These are phyloP conservation scores for Mycosphaerella sp. DNA, from an alignment of 2,329 filamentous ascomycete species.

Conservation along the genomic window DNA sequence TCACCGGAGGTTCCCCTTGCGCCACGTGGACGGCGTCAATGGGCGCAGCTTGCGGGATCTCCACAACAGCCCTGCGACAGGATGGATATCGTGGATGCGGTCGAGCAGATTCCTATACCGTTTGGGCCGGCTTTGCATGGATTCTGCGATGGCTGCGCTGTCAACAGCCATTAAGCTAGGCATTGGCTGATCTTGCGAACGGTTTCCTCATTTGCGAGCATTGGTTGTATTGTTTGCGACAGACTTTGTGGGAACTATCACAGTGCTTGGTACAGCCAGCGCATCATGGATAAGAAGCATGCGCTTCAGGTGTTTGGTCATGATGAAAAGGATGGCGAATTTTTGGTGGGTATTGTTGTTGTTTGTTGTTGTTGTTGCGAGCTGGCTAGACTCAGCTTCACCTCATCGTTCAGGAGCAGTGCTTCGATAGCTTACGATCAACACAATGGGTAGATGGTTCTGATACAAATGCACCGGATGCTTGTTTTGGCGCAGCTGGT, in stretches of 20 bases:
- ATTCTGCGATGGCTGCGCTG: slow-evolving; percentile 7
- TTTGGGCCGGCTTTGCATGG: slow-evolving; percentile 1
- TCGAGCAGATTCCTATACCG: slow-evolving; percentile 19
- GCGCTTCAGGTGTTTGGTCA: background rate
- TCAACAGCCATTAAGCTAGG: background rate
- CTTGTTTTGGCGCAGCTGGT: background rate
- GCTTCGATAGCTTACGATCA: slow-evolving; percentile 6
- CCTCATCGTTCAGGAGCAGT: slow-evolving; percentile 8
- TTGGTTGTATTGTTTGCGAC: background rate
- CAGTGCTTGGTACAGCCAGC: background rate
- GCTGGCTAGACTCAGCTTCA: background rate
- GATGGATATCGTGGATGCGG: slow-evolving; percentile 19
- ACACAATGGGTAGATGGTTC: background rate
- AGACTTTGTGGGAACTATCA: background rate
- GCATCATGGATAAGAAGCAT: background rate
- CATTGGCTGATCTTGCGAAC: background rate
- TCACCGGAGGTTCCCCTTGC: slow-evolving; percentile 19
- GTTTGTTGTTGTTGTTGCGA: slow-evolving; percentile 4
- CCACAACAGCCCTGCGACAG: slow-evolving; percentile 20
- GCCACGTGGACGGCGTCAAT: slow-evolving; percentile 25
- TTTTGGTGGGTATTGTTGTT: background rate
- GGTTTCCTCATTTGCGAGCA: background rate
- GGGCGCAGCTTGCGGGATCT: slow-evolving; percentile 21
- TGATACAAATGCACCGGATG: background rate
- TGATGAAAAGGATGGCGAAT: background rate